A percentile compares a stretch with the other conserved stretches of the same genome.
Evolutionary conservation across 768 basidiomycete genomes (phyloP).

Genomic region (Antrodiella citrinella): DNA sequence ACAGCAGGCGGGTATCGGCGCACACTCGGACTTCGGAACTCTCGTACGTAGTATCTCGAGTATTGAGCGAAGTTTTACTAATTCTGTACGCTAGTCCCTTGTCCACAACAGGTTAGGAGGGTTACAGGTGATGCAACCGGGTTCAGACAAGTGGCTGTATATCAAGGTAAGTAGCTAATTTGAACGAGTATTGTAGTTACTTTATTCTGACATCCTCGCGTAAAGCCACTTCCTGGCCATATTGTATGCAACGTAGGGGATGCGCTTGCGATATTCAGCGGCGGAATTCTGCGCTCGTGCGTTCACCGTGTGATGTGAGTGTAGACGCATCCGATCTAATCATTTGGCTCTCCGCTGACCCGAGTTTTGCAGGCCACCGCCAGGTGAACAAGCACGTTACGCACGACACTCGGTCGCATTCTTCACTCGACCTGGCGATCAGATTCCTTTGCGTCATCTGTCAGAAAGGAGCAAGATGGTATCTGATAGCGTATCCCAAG

Average conservation of each 20-base stretch:
- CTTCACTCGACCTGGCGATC: conserved; percentile 27
- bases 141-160: conserved; percentile 30
- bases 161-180: conserved; percentile 26
- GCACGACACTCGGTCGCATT: conserved; percentile 27
- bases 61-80: conserved; percentile 1
- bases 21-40: conserved; percentile 73
- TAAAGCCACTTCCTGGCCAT: conserved; percentile 35
- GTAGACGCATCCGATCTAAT: conserved; percentile 3
- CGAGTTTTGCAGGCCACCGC: conserved; percentile 27
- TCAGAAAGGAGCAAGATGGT: conserved; percentile 17
- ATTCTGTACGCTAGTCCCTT: conserved; percentile 21
- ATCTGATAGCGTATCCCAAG: conserved; percentile 12
- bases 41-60: conserved; percentile 31
- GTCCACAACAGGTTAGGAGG: conserved; percentile 37
- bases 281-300: conserved; percentile 36
- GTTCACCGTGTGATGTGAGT: conserved; percentile 35
- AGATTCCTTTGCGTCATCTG: conserved; percentile 22
- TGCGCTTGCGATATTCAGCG: conserved; percentile 36
- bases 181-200: background rate
- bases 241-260: conserved; percentile 41
- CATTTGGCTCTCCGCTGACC: background rate
- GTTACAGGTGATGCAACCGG: conserved; percentile 35
- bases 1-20: conserved; percentile 36
- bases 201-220: background rate
- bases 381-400: conserved; percentile 24